Percentiles rank a stretch among this genome's conserved stretches.
Conservation (phyloP, 2,329 filamentous ascomycete species). For the Ascochyta viciae-villosae region DNA sequence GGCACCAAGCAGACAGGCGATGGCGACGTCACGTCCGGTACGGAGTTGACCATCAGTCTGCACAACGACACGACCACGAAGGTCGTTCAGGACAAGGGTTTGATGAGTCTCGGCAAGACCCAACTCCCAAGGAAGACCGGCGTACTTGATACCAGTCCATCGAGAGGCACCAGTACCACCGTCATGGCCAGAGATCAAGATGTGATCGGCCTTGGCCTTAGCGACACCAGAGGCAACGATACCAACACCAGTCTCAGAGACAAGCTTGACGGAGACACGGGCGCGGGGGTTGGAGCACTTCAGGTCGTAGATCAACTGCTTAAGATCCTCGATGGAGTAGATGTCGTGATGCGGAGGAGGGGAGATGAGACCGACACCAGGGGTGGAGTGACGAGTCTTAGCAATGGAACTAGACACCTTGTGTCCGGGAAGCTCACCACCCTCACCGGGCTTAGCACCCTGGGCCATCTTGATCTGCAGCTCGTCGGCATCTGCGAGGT, state of each 20-base stretch:
- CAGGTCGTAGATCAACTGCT: constrained; percentile 96
- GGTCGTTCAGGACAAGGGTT: constrained; percentile 92
- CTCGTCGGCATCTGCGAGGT: constrained; percentile 93
- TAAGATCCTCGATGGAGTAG: constrained; percentile 97
- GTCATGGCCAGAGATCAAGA: constrained; percentile 94
- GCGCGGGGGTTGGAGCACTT: constrained; percentile 95
- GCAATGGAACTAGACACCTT: constrained; percentile 96
- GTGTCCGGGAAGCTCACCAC: constrained; percentile 94
- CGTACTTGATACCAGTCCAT: constrained; percentile 99
- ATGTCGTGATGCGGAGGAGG: constrained; percentile 98
- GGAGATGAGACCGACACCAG: constrained; percentile 94
- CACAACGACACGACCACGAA: constrained; percentile 92
- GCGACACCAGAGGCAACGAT: constrained; percentile 97
- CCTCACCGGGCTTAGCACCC: constrained; percentile 96
- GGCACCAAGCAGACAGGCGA: constrained; percentile 93
- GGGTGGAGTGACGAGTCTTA: constrained; percentile 92
- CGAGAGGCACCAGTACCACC: constrained; percentile 95
- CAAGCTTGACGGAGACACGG: constrained; percentile 94
- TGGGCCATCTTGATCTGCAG: constrained; percentile 99
- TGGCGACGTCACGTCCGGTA: constrained; percentile 91
- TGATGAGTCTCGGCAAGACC: constrained; percentile 97
- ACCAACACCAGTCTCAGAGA: constrained; percentile 95
- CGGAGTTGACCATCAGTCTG: constrained; percentile 95
- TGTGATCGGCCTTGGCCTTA: constrained; percentile 96
- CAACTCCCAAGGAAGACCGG: constrained; percentile 94